phyloP scores from a whole-genome alignment of 78 protist species.

The Polysphondylium violaceum region DNA sequence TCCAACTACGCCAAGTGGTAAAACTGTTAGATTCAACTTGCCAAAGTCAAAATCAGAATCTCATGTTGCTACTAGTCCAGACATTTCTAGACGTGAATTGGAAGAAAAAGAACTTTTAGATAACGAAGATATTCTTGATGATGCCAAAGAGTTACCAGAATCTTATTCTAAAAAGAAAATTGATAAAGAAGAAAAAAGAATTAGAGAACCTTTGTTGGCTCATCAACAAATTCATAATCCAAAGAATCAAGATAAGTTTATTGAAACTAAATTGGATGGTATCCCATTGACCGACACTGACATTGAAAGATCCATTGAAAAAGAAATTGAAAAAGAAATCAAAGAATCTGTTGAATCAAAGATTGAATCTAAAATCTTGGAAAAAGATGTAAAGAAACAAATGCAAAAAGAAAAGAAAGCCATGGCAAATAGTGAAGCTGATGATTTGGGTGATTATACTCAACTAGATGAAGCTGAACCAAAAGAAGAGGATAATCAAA shows the following conservation, averaged over 20 bases:
- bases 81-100: neutral
- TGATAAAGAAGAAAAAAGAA: neutral
- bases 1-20: too few relatives aligned
- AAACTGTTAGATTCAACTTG: slow-evolving; percentile 22
- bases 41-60: slow-evolving; percentile 39
- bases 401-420: neutral
- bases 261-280: too few relatives aligned
- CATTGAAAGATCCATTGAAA: neutral
- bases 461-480: neutral
- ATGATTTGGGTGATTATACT: neutral
- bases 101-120: too few relatives aligned
- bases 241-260: neutral
- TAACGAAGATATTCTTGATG: neutral
- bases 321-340: too few relatives aligned
- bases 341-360: too few relatives aligned
- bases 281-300: too few relatives aligned
- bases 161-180: neutral
- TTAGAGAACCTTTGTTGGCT: too few relatives aligned
- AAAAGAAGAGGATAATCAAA: neutral
- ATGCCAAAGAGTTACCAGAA: neutral
- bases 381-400: slow-evolving; percentile 4
- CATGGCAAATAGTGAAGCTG: neutral
- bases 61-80: neutral
- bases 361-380: too few relatives aligned
- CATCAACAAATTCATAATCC: neutral